Evolutionary conservation across 306 rosid genomes (phyloP).

Genomic region (Hippophae gyantsensis): DNA sequence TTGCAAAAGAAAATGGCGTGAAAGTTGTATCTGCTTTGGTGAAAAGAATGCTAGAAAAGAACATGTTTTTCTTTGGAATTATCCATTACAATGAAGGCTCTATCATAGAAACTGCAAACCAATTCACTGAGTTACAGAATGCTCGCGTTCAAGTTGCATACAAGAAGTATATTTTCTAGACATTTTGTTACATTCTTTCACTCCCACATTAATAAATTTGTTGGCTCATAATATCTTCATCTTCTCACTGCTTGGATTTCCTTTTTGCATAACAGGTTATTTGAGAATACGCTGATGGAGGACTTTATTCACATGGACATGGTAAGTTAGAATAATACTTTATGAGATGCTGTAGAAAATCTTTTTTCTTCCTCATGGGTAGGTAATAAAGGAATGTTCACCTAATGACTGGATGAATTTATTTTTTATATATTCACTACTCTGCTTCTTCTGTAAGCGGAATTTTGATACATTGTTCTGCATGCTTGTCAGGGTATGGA

Average conservation of each 20-base stretch:
- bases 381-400: background rate
- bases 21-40: conserved; percentile 47
- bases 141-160: conserved; percentile 56
- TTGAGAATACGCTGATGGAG: conserved; percentile 35
- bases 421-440: background rate
- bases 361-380: background rate
- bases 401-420: too few relatives aligned
- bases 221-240: conserved; percentile 4
- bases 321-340: conserved; percentile 32
- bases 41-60: conserved; percentile 60
- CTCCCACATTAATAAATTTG: conserved; percentile 9
- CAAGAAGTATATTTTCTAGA: conserved; percentile 32
- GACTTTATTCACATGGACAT: conserved; percentile 59
- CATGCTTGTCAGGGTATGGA: conserved; percentile 45
- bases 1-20: conserved; percentile 37
- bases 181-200: background rate
- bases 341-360: background rate
- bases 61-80: conserved; percentile 60
- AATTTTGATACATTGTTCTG: conserved; percentile 1
- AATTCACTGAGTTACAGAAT: conserved; percentile 62
- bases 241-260: conserved; percentile 19
- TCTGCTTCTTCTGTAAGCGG: background rate
- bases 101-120: conserved; percentile 52
- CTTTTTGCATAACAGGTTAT: conserved; percentile 43
- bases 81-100: conserved; percentile 53